These are phyloP conservation scores for Alternaria metachromatica DNA, from an alignment of 2,329 filamentous ascomycete species.

Conservation along the genomic window DNA sequence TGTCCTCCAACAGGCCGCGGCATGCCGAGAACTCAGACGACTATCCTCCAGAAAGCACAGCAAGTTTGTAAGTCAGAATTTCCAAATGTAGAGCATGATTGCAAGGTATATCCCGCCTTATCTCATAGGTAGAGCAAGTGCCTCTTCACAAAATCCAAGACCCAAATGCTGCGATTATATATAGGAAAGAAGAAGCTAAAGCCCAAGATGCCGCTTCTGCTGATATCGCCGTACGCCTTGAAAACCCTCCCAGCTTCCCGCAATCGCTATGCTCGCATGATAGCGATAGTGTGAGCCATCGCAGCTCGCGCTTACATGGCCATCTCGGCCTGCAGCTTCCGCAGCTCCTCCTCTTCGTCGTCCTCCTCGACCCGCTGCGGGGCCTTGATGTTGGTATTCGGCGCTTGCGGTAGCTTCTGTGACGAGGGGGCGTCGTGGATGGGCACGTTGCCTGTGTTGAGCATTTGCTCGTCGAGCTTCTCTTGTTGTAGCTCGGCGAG, in stretches of 20 bases:
- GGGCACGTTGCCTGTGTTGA: conserved; percentile 84
- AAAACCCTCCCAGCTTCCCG: conserved; percentile 4
- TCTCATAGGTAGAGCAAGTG: conserved; percentile 2
- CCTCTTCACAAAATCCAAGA: conserved; percentile 8
- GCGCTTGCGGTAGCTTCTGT: conserved; percentile 79
- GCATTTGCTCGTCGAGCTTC: conserved; percentile 90
- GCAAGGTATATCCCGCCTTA: conserved; percentile 21
- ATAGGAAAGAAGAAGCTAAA: conserved; percentile 12
- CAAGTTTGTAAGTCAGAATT: background rate
- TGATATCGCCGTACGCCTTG: conserved; percentile 30
- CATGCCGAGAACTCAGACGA: background rate
- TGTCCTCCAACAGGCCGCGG: background rate
- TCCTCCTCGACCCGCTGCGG: conserved; percentile 68
- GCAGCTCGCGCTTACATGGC: conserved; percentile 71
- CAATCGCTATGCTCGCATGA: background rate
- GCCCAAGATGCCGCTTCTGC: conserved; percentile 12
- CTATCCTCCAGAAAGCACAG: background rate
- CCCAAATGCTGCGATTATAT: conserved; percentile 14
- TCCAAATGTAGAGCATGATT: conserved; percentile 12
- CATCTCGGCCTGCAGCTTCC: conserved; percentile 95
- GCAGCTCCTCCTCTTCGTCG: conserved; percentile 93
- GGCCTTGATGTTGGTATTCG: conserved; percentile 65
- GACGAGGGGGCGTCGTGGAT: conserved; percentile 68
- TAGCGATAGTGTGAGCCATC: background rate
- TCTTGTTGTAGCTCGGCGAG: conserved; percentile 89